Conservation (phyloP, 2,329 filamentous ascomycete species). For the Epichloe sylvatica region DNA sequence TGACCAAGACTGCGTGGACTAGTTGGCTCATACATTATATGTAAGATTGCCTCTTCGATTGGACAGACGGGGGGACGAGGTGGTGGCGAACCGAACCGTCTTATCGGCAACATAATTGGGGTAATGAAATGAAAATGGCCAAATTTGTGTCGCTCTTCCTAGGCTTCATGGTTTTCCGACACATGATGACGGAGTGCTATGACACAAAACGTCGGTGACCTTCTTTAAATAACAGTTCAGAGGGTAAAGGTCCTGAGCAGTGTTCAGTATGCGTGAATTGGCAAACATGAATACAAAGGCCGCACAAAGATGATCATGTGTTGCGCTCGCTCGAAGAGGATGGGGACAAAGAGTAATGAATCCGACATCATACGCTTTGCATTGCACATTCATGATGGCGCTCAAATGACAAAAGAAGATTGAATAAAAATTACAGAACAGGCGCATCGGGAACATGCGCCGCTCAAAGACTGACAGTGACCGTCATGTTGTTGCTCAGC, state of each 20-base stretch:
- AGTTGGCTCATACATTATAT: too few species aligned
- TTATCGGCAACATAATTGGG: background rate
- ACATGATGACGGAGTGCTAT: background rate
- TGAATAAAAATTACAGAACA: background rate
- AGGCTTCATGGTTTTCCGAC: background rate
- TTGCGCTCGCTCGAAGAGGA: background rate
- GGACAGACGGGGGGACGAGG: background rate
- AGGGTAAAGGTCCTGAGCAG: background rate
- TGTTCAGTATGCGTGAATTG: background rate
- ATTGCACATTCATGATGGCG: background rate
- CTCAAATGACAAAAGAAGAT: too few species aligned
- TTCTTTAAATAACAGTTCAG: background rate
- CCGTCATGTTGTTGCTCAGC: slow-evolving; percentile 80
- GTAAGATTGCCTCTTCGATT: background rate
- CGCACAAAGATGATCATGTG: background rate
- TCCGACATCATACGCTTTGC: background rate
- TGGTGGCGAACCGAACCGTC: background rate
- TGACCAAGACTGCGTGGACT: too few species aligned
- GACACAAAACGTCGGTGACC: too few species aligned
- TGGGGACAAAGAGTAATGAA: background rate
- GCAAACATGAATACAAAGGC: background rate
- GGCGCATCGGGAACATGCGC: too few species aligned
- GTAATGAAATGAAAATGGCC: background rate
- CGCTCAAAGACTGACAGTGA: slow-evolving; percentile 57
- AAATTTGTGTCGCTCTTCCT: background rate